phyloP scores from a whole-genome alignment of 1,284 basidiomycete species.

The Trichosporon sp. region DNA sequence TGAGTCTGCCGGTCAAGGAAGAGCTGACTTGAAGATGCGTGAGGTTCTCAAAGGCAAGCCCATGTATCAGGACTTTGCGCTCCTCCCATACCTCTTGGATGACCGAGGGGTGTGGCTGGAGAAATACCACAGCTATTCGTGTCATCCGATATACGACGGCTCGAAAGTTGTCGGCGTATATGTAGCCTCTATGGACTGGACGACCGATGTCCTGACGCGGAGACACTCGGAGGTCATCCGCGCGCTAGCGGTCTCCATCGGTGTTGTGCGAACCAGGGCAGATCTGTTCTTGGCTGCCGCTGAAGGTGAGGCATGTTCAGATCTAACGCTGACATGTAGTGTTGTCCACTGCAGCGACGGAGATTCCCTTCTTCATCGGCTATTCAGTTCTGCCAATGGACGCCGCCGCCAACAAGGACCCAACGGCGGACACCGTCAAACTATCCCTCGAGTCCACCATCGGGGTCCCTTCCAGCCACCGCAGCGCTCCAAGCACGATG shows the following conservation, averaged over 20 bases:
- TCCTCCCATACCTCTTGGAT: background rate
- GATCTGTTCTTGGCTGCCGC: background rate
- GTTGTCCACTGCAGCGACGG: background rate
- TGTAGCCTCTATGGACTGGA: background rate
- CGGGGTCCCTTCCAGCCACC: slow-evolving; percentile 32
- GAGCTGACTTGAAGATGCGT: background rate
- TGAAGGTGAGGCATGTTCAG: background rate
- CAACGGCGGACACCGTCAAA: slow-evolving; percentile 1
- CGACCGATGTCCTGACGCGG: background rate
- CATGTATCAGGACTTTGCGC: background rate
- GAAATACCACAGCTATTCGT: background rate
- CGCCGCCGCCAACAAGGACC: background rate
- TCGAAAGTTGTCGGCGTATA: background rate
- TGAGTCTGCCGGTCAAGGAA: background rate
- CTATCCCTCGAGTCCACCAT: slow-evolving; percentile 17
- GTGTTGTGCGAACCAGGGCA: background rate
- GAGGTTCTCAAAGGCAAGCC: background rate
- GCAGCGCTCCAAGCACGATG: slow-evolving; percentile 11
- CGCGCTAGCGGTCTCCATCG: background rate
- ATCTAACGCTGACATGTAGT: background rate
- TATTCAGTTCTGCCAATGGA: background rate
- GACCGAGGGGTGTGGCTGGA: background rate
- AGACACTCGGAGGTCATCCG: background rate
- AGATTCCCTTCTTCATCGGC: background rate
- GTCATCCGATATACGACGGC: background rate